Percentiles rank a stretch among this genome's conserved stretches.
Conservation (phyloP, 495 filamentous ascomycete genomes). For the Copromyces sp. region DNA sequence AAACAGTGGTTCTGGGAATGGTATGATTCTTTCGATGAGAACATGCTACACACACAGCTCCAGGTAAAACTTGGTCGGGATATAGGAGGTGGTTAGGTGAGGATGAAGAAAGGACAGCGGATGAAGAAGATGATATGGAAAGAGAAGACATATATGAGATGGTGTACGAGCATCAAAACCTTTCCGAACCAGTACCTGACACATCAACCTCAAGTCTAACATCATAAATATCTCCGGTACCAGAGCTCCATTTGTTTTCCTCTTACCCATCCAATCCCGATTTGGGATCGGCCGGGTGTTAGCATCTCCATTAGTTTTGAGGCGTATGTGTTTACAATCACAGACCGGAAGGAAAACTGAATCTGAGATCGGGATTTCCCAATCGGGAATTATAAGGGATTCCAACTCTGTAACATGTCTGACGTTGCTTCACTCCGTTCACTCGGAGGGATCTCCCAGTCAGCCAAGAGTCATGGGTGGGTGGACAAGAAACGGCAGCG, state of each 20-base stretch:
- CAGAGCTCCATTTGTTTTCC: slow-evolving; percentile 4
- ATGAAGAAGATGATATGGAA: neutral
- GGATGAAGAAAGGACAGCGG: neutral
- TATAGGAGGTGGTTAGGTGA: neutral
- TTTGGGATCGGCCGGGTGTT: neutral
- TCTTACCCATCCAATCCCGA: slow-evolving; percentile 5
- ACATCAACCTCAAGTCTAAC: slow-evolving; percentile 4
- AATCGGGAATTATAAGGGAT: neutral
- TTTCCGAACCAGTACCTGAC: neutral
- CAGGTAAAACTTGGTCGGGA: neutral
- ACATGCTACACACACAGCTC: slow-evolving; percentile 8
- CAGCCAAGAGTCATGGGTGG: neutral
- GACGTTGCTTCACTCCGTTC: neutral
- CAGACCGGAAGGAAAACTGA: neutral
- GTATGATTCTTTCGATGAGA: slow-evolving; percentile 3
- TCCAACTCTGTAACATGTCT: neutral
- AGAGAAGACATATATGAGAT: neutral
- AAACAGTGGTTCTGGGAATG: neutral
- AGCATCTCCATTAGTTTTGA: neutral
- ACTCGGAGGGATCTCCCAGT: too few relatives aligned
- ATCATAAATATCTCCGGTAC: neutral
- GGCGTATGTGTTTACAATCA: neutral
- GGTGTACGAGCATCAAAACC: neutral
- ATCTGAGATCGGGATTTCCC: neutral
- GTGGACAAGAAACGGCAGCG: neutral